Conservation (phyloP, 1,139 yeast genomes). For the Lipomyces yarrowii region DNA sequence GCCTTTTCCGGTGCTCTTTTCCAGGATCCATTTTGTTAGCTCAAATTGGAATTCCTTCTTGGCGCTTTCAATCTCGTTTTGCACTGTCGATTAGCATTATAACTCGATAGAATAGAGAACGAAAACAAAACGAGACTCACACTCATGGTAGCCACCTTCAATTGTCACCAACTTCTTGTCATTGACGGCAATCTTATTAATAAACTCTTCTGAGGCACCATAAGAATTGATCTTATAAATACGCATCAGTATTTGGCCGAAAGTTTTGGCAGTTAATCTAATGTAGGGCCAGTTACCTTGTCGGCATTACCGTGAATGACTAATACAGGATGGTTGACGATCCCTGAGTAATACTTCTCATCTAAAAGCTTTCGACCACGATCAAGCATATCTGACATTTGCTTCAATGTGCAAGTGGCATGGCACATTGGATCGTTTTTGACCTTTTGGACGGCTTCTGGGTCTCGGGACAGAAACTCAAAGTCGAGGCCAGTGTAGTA, state of each 20-base stretch:
- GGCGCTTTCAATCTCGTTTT: constrained; percentile 1
- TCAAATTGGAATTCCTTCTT: not conserved
- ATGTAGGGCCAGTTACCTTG: constrained; percentile 12
- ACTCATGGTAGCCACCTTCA: constrained; percentile 33
- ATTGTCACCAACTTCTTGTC: constrained; percentile 32
- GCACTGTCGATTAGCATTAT: not conserved
- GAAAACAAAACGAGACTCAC: constrained; percentile 10
- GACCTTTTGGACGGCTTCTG: constrained; percentile 8
- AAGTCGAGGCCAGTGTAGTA: constrained; percentile 52
- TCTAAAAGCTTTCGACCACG: constrained; percentile 27
- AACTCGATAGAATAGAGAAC: not conserved
- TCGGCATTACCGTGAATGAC: constrained; percentile 34
- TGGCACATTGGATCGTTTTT: constrained; percentile 25
- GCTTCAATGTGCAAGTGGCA: constrained; percentile 26
- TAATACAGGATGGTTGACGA: constrained; percentile 29
- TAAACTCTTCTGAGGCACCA: constrained; percentile 30
- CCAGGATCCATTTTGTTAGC: constrained; percentile 3
- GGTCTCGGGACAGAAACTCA: constrained; percentile 17
- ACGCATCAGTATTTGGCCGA: not conserved
- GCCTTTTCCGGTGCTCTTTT: not conserved
- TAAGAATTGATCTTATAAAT: constrained; percentile 16
- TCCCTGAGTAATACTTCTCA: constrained; percentile 11
- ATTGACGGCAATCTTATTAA: constrained; percentile 26
- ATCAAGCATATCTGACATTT: constrained; percentile 30
- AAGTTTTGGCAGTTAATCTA: not conserved